These are phyloP conservation scores for Wickerhamiella parazyma DNA, from an alignment of 805 yeast genomes.

Conservation along the genomic window DNA sequence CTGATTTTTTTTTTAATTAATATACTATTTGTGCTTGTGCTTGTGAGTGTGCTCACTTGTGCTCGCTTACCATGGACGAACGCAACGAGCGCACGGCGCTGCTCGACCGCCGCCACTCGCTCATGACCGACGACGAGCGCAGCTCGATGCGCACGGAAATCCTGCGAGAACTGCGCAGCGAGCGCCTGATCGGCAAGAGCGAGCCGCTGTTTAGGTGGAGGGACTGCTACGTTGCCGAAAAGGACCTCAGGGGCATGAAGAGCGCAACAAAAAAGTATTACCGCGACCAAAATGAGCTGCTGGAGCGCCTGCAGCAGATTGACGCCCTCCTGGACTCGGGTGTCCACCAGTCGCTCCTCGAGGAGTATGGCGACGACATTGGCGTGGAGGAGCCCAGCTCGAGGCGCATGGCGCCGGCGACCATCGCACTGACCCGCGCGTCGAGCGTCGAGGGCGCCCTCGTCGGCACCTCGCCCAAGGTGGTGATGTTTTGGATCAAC, in stretches of 20 bases:
- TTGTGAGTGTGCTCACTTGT: too few species aligned
- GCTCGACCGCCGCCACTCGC: background rate
- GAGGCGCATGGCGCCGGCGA: conserved; percentile 14
- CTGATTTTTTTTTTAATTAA: conserved; percentile 1
- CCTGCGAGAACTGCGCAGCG: conserved; percentile 35
- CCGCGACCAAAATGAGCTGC: conserved; percentile 43
- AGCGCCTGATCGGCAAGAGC: conserved; percentile 34
- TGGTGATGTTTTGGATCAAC: conserved; percentile 46
- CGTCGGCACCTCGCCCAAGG: conserved; percentile 26
- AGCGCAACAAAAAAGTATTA: conserved; percentile 33
- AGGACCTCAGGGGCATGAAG: conserved; percentile 18
- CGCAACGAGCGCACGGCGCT: background rate
- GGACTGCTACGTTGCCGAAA: conserved; percentile 15
- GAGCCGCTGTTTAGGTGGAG: conserved; percentile 33
- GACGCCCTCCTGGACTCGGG: conserved; percentile 61
- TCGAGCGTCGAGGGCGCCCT: conserved; percentile 31
- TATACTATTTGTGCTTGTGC: too few species aligned
- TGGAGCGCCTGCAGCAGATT: conserved; percentile 43
- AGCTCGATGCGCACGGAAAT: conserved; percentile 17
- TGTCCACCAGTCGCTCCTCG: conserved; percentile 48
- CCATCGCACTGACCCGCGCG: conserved; percentile 21
- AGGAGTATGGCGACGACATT: conserved; percentile 38
- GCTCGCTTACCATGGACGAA: too few species aligned
- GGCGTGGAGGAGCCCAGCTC: conserved; percentile 18
- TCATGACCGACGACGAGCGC: conserved; percentile 6